Conservation (phyloP, 495 filamentous ascomycete genomes). For the Polyplosphaeria fusca region DNA sequence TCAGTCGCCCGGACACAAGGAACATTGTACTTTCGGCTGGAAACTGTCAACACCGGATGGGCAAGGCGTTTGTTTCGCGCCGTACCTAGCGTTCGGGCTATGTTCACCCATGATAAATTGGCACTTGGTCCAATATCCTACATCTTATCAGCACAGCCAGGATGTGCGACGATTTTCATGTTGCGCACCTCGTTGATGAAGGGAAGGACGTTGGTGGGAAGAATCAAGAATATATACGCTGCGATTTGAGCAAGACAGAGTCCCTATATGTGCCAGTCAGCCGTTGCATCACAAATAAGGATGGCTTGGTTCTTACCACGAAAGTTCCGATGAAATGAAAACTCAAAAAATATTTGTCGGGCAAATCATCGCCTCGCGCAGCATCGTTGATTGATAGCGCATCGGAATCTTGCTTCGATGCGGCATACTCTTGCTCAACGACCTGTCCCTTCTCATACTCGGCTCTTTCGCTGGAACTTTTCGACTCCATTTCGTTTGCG, state of each 20-base stretch:
- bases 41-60: background rate
- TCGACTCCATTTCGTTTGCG: slow-evolving; percentile 1
- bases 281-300: too few relatives aligned
- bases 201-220: slow-evolving; percentile 17
- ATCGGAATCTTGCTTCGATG: slow-evolving; percentile 5
- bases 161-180: too few relatives aligned
- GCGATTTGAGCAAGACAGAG: slow-evolving; percentile 17
- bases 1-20: slow-evolving; percentile 10
- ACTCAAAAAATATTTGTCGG: slow-evolving; percentile 14
- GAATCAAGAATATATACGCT: slow-evolving; percentile 23
- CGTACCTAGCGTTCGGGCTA: slow-evolving; percentile 10
- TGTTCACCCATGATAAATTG: slow-evolving; percentile 20
- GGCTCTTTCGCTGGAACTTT: background rate
- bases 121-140: slow-evolving; percentile 21
- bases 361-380: slow-evolving; percentile 10
- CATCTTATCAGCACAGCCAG: too few relatives aligned
- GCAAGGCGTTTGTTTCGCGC: background rate
- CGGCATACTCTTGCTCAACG: slow-evolving; percentile 1
- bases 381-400: slow-evolving; percentile 14
- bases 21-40: slow-evolving; percentile 1
- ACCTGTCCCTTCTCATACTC: slow-evolving; percentile 8
- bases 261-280: slow-evolving; percentile 4
- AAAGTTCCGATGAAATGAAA: slow-evolving; percentile 12
- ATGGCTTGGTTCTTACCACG: background rate
- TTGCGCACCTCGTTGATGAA: slow-evolving; percentile 18